Base-by-base conservation (phyloP, 2,329 filamentous ascomycete species). In the Penicillium italicum region DNA sequence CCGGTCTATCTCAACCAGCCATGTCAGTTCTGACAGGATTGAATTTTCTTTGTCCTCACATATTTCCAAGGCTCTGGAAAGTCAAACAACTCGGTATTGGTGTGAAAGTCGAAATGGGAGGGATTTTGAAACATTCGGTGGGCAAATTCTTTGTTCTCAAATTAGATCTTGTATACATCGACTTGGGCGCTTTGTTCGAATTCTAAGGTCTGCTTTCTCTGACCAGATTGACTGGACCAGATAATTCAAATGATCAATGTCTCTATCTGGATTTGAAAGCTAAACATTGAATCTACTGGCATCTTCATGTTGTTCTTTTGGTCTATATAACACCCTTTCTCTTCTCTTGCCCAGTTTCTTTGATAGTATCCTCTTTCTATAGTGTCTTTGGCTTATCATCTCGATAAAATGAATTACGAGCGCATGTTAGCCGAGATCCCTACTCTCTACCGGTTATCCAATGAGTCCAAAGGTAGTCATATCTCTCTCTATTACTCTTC, bases 391-490 rank as follows among this genome's bases (percentile, higher is more conserved):
- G 31, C 14, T 5, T 37, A 22, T 6, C 22, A 8, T 26, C 4
- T 16, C 14, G 28, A 1, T 14, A 50, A 45, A 51, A 55, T 55
- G 53, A 55, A 55, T 16, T 55, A 55, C 9, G 40, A 51, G 4
- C 53, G 53, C 12, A 38, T 51, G 33, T 18, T 42, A 40, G 41
- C 48, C 11, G 33, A 51, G 2, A 40, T 55, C 1, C 53, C 53
- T 4, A 16, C 24, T 24, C 24, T 36, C 20, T 55, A 44, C n/a
- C 41, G 37, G 22, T 16, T 51, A 20, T 40, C 47, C 2, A 37
- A 26, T 14, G 37, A 51, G 20, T 18, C 24, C 33, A 55, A 34
- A 37, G 33, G 45, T 42, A 40, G 10, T 20, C 11, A 42, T 18
- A 1, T 4, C 14, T 24, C 5, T 28, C n/a, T 24, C 12, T 16